Percentiles rank a stretch among this genome's conserved stretches.
These are phyloP conservation scores for Hippophae tibetana DNA, from an alignment of 306 rosid species.

Conservation along the genomic window DNA sequence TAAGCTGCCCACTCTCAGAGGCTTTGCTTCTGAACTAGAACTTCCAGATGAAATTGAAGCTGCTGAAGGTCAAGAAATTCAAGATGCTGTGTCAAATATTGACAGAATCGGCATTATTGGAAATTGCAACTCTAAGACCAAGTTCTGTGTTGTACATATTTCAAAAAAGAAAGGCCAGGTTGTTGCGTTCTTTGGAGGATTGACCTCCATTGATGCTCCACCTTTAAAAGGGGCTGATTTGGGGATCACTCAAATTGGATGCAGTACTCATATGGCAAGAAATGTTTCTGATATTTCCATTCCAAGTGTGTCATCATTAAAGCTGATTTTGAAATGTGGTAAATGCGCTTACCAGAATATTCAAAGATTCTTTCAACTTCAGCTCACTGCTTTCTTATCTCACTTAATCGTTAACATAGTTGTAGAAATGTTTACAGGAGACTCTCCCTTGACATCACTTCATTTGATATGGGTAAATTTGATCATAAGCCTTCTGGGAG, in stretches of 20 bases:
- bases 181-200: constrained; percentile 47
- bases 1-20: constrained; percentile 22
- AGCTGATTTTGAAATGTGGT: constrained; percentile 22
- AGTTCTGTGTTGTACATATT: constrained; percentile 27
- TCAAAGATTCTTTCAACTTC: constrained; percentile 51
- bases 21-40: constrained; percentile 37
- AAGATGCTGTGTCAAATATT: constrained; percentile 14
- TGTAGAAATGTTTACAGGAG: constrained; percentile 35
- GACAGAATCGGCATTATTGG: constrained; percentile 31
- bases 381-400: constrained; percentile 34
- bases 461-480: constrained; percentile 52
- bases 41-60: neutral
- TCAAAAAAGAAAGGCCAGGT: constrained; percentile 26
- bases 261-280: constrained; percentile 16
- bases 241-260: constrained; percentile 19
- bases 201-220: constrained; percentile 17
- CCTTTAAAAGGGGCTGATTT: constrained; percentile 42
- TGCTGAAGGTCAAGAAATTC: constrained; percentile 26
- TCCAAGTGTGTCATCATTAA: constrained; percentile 16
- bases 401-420: constrained; percentile 32
- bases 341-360: constrained; percentile 33
- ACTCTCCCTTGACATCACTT: constrained; percentile 38
- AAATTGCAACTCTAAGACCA: constrained; percentile 32
- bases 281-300: constrained; percentile 22
- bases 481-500: constrained; percentile 34